Evolutionary conservation across 2,329 filamentous ascomycete species (phyloP), one percentile per base, ranked within the genome.

Genomic region (Ascosphaera pollenicola): DNA sequence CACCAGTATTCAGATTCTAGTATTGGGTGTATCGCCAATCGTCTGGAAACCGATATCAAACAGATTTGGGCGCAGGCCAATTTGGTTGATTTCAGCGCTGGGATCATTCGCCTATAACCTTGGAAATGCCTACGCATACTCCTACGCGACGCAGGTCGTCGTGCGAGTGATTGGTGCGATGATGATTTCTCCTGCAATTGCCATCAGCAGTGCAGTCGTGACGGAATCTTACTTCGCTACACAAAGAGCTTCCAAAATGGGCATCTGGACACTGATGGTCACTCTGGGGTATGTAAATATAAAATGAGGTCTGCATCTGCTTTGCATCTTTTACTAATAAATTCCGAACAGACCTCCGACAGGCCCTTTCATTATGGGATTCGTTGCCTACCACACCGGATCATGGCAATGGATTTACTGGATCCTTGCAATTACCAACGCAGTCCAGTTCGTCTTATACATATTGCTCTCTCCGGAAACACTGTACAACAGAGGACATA

Each of bases 361-460:
- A 13, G 51, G 49, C 8, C 54, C 54, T 1, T 51, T 56, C 15
- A 54, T 57, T 17, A 53, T 56, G 19, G 54, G 54, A 0, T 56
- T 56, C n/a, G 68, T 72, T 0, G 60, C 64, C 1, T 54, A 65
- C 41, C 59, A 64, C 8, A 62, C 65, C 11, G 63, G 65, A 0
- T 73, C 21, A 24, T 24, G 68, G 40, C 58, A 64, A 13, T 73
- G 69, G 69, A 70, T 72, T 18, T 73, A 68, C 50, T 73, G 64
- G 61, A 60, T 65, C 17, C 52, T 72, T 17, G 66, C 67, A 2
- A 72, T 73, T 32, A 64, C 63, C 46, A 73, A 74, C 41, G 66
- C 59, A 37, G 61, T 60, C 4, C 69, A 74, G 45, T 62, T 74
- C 43, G 50, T 73, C 38, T 49, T 67, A 16, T 73, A 73, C 49